Conservation (phyloP, 352 stramenopile species). For the Discostella stelligera region DNA sequence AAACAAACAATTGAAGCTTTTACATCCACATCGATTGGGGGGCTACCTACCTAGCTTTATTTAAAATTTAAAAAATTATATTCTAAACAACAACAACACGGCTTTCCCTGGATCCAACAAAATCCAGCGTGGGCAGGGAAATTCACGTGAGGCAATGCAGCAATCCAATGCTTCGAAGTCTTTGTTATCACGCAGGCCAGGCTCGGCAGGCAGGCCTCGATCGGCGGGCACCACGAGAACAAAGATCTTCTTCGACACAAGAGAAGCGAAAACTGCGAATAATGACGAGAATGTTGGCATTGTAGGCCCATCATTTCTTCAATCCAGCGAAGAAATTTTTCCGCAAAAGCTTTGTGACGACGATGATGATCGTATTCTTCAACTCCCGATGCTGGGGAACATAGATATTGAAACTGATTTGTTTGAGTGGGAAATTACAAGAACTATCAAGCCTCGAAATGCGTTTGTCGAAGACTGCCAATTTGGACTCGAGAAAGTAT, state of each 20-base stretch:
- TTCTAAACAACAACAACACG: too few species aligned
- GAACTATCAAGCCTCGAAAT: constrained; percentile 27
- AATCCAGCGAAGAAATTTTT: constrained; percentile 7
- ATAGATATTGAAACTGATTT: constrained; percentile 6
- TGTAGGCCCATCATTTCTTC: constrained; percentile 14
- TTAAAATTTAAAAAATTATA: too few species aligned
- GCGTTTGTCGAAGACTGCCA: constrained; percentile 16
- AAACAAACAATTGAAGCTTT: not conserved
- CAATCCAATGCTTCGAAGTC: constrained; percentile 1
- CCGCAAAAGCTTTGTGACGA: constrained; percentile 1
- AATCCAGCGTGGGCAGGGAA: not conserved
- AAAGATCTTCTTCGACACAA: constrained; percentile 30
- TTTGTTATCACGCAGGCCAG: constrained; percentile 4
- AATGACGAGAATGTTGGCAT: constrained; percentile 10
- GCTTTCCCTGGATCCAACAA: too few species aligned
- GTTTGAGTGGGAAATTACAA: constrained; percentile 19
- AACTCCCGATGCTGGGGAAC: constrained; percentile 13
- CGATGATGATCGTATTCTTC: constrained; percentile 1
- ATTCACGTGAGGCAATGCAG: not conserved
- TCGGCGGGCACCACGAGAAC: constrained; percentile 33
- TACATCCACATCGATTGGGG: too few species aligned
- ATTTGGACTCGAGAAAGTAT: constrained; percentile 15
- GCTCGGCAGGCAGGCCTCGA: constrained; percentile 18
- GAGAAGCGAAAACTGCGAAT: not conserved
- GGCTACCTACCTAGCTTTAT: too few species aligned